A percentile compares a stretch with the other conserved stretches of the same genome.
These are phyloP conservation scores for Candida awuae DNA, from an alignment of 805 yeast species.

Conservation along the genomic window DNA sequence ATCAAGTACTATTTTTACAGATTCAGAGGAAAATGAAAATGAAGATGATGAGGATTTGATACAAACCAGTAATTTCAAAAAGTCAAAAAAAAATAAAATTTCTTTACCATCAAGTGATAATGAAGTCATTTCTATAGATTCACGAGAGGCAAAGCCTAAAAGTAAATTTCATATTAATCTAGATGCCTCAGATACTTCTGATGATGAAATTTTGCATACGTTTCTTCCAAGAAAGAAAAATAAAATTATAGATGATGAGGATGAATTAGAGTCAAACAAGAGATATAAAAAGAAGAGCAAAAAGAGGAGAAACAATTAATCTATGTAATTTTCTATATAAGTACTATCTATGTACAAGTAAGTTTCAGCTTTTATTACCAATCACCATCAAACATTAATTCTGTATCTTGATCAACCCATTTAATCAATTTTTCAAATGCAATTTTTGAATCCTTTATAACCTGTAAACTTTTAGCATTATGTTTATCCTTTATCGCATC, in stretches of 20 bases:
- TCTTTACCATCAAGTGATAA: too few relatives aligned
- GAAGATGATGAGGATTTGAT: too few relatives aligned
- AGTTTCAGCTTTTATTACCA: conserved; percentile 3
- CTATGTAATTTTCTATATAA: background rate
- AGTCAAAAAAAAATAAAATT: too few relatives aligned
- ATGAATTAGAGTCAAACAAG: too few relatives aligned
- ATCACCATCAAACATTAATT: conserved; percentile 7
- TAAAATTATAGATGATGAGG: too few relatives aligned
- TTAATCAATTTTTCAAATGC: conserved; percentile 9
- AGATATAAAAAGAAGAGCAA: background rate
- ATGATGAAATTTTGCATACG: too few relatives aligned
- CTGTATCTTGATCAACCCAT: conserved; percentile 18
- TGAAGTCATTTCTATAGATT: too few relatives aligned
- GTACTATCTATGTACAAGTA: background rate
- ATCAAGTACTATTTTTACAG: background rate
- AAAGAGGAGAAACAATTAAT: background rate
- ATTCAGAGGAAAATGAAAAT: background rate
- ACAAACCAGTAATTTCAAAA: too few relatives aligned
- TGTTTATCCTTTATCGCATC: conserved; percentile 8
- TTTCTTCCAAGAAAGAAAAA: too few relatives aligned
- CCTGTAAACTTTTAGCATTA: conserved; percentile 3
- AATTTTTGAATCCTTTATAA: conserved; percentile 8
- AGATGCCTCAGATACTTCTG: too few relatives aligned
- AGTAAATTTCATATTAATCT: too few relatives aligned
- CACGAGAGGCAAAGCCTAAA: too few relatives aligned